Base-by-base conservation (phyloP, 75 land plant genomes). In the Pinus albicaulis region DNA sequence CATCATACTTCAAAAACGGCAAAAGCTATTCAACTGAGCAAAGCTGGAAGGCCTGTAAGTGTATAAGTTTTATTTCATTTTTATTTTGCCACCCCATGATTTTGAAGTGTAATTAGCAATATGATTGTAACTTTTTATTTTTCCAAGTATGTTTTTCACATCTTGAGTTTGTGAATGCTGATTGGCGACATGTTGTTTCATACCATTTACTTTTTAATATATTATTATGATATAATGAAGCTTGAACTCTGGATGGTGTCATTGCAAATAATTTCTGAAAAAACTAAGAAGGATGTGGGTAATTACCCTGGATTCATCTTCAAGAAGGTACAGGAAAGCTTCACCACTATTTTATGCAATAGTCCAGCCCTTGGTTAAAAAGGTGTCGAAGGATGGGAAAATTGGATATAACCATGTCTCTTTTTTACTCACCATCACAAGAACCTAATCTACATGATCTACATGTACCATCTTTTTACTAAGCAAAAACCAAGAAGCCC, bases 31-130 rank as follows among this genome's bases (percentile, higher is more conserved):
- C 71, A 36, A 68, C 71, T 36, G 5, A 70, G 68, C 74, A 81
- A 72, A 76, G 60, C 60, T 70, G 85, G 85, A 7, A 57, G 75
- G 38, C 63, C 69, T 41, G 85, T 83, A 79, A 79, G 85, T 83
- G 31, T 28, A 56, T 8, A 15, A 52, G 16, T 52, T 52, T 55
- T 10, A 28, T 53, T 73, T 52, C 12, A 17, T 48, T n/a, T 14
- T 24, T 55, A 12, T 72, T 48, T 52, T 73, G 26, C 12, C 15
- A 10, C 26, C 23, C 4, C 58, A 16, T 24, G 3, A 26, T 26
- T 55, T 73, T 15, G 16, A 23, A 19, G 22, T 52, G 16, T 17
- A 28, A 24, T 15, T 26, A 55, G 55, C 31, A 28, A 28, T 16
- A 23, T 38, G 16, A 73, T 73, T 3, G 3, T 73, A 24, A 26